Evolutionary conservation across 2,329 filamentous ascomycete species (phyloP), one percentile per base, ranked within the genome.

Genomic region (Dendrostoma leiphaemia): DNA sequence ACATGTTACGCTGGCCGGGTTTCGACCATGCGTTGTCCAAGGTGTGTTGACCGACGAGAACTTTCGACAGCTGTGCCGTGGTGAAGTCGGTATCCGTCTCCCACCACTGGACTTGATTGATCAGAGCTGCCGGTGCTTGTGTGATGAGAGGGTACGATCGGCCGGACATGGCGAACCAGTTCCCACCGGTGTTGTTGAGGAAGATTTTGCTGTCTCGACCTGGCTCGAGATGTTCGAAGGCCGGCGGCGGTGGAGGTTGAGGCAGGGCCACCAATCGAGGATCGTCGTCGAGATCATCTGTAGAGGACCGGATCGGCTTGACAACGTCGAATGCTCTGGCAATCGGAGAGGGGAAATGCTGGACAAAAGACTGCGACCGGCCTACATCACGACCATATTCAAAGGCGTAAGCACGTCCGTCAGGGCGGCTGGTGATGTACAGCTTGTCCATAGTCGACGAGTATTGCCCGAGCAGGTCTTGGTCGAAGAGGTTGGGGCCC

Each of bases 121-220:
- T 73, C 59, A 70, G 73, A 21, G 74, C 82, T 2, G 66, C 59
- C 0, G 79, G 78, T 0, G 79, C 86, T 50, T 90, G 83, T 21
- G 92, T 87, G 26, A 96, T 90, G 9, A 93, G 80, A 3, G 94
- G 94, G 63, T 97, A 97, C 8, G 85, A 85, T 37, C 79, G 80
- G 54, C 95, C 93, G 1, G 93, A 97, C 72, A 97, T 81, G 29
- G 92, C 94, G 69, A 93, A 99, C 91, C 93, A 97, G 57, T 89
- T 89, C 28, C 92, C 93, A n/a, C 79, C 76, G 2, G 92, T 97
- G 61, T 87, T 88, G 67, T 97, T 96, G 56, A 97, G 80, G 65
- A 94, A 96, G 1, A 97, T 85, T 53, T 83, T 85, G 58, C 81
- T 79, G 59, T 78, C 80, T 29, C 85, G 78, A 44, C 81, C 77